Evolutionary conservation across 2,329 filamentous ascomycete genomes (phyloP).

Genomic region (Rachicladosporium sp.): DNA sequence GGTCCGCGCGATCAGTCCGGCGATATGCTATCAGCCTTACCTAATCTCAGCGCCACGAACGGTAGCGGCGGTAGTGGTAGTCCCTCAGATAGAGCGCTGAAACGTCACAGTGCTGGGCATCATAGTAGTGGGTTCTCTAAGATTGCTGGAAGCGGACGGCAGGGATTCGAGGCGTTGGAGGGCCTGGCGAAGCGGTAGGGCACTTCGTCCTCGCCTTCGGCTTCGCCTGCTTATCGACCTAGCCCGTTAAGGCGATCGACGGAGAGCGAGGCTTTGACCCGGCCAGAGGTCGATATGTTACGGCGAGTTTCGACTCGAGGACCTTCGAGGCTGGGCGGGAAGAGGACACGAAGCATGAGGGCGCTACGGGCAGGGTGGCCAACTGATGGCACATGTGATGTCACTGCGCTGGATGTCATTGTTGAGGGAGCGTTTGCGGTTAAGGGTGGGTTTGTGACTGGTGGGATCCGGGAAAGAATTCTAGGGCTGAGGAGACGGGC

Average conservation of each 20-base stretch:
- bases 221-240: neutral
- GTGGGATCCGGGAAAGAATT: conserved; percentile 12
- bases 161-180: conserved; percentile 19
- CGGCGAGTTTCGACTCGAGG: neutral
- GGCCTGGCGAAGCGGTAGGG: conserved; percentile 22
- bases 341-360: neutral
- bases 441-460: conserved; percentile 7
- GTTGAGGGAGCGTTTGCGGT: conserved; percentile 1
- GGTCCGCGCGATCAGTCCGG: conserved; percentile 18
- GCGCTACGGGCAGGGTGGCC: conserved; percentile 5
- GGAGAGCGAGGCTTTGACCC: neutral
- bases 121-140: conserved; percentile 3
- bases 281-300: neutral
- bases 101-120: conserved; percentile 2
- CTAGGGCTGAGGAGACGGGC: conserved; percentile 12
- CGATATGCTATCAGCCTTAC: conserved; percentile 53
- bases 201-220: conserved; percentile 2
- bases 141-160: conserved; percentile 4
- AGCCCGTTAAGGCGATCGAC: neutral
- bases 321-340: neutral
- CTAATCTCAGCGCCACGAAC: conserved; percentile 35
- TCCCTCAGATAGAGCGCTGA: conserved; percentile 6
- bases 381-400: conserved; percentile 8
- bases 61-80: conserved; percentile 15
- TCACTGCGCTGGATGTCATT: conserved; percentile 3